These are phyloP conservation scores for Lepidium africanum DNA, from an alignment of 345 rosid genomes.

Conservation along the genomic window DNA sequence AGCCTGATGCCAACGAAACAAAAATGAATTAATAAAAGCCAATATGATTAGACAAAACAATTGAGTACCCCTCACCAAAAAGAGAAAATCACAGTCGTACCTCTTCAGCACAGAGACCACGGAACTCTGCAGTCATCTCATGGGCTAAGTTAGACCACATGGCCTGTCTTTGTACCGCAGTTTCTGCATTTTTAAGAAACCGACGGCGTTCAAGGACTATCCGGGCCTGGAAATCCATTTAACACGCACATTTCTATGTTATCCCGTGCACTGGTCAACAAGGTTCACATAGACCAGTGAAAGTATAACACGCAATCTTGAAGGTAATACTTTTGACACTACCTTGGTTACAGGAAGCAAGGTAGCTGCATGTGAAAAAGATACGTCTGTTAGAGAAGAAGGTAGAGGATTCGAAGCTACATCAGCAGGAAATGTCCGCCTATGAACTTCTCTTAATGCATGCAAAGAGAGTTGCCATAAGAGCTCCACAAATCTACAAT, in stretches of 20 bases:
- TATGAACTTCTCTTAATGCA: slow-evolving; percentile 91
- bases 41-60: neutral
- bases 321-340: neutral
- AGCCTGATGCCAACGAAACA: slow-evolving; percentile 57
- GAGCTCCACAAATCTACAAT: slow-evolving; percentile 92
- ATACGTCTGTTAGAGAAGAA: slow-evolving; percentile 91
- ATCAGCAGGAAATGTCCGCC: slow-evolving; percentile 88
- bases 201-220: slow-evolving; percentile 95
- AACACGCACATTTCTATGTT: neutral
- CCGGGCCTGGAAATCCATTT: slow-evolving; percentile 53
- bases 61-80: neutral
- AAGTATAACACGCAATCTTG: neutral
- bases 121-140: slow-evolving; percentile 99
- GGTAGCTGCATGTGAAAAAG: slow-evolving; percentile 97
- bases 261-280: neutral
- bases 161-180: slow-evolving; percentile 89
- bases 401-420: slow-evolving; percentile 82
- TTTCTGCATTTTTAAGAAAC: slow-evolving; percentile 90
- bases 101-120: slow-evolving; percentile 99
- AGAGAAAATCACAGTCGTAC: slow-evolving; percentile 26
- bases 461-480: slow-evolving; percentile 98
- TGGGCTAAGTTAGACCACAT: slow-evolving; percentile 99
- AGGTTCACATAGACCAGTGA: neutral
- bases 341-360: slow-evolving; percentile 98
- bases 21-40: slow-evolving; percentile 4